A percentile compares a stretch with the other conserved stretches of the same genome.
These are phyloP conservation scores for Metarhizium album DNA, from an alignment of 2,329 filamentous ascomycete species.

Conservation along the genomic window DNA sequence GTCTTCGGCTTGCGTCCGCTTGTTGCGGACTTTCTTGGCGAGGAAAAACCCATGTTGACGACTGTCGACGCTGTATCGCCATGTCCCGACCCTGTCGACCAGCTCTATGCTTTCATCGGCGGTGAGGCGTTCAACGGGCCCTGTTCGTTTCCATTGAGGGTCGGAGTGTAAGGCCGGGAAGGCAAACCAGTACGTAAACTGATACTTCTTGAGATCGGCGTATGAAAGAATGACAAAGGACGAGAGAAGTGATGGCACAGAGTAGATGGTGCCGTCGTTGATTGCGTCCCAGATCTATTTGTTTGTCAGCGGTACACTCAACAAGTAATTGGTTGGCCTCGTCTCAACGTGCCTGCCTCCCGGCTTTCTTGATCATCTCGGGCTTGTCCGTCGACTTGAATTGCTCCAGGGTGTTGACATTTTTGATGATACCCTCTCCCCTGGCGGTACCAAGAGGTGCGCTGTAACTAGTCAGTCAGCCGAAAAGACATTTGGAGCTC, in stretches of 20 bases:
- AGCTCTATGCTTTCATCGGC: conserved; percentile 64
- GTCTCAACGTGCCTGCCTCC: conserved; percentile 51
- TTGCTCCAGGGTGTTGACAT: conserved; percentile 91
- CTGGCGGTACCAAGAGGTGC: conserved; percentile 62
- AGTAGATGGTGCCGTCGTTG: conserved; percentile 91
- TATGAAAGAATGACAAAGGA: conserved; percentile 86
- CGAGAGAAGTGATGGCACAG: conserved; percentile 79
- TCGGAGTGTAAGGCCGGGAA: conserved; percentile 90
- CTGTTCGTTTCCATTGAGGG: conserved; percentile 63
- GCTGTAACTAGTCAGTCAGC: conserved; percentile 29
- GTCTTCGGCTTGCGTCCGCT: conserved; percentile 33
- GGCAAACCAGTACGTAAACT: conserved; percentile 96
- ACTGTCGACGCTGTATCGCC: conserved; percentile 71
- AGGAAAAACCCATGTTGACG: conserved; percentile 92
- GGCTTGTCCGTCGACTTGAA: conserved; percentile 77
- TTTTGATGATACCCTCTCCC: conserved; percentile 88
- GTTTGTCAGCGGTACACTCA: conserved; percentile 9
- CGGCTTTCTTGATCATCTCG: conserved; percentile 67
- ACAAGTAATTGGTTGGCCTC: not conserved
- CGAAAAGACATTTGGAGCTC: not conserved
- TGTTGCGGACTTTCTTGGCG: conserved; percentile 58
- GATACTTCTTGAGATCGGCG: conserved; percentile 94
- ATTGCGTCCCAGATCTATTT: conserved; percentile 98
- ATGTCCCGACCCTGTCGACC: conserved; percentile 76
- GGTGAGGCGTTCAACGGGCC: conserved; percentile 44